phyloP scores from a whole-genome alignment of 2,329 filamentous ascomycete genomes.

The Biscogniauxia sp. region DNA sequence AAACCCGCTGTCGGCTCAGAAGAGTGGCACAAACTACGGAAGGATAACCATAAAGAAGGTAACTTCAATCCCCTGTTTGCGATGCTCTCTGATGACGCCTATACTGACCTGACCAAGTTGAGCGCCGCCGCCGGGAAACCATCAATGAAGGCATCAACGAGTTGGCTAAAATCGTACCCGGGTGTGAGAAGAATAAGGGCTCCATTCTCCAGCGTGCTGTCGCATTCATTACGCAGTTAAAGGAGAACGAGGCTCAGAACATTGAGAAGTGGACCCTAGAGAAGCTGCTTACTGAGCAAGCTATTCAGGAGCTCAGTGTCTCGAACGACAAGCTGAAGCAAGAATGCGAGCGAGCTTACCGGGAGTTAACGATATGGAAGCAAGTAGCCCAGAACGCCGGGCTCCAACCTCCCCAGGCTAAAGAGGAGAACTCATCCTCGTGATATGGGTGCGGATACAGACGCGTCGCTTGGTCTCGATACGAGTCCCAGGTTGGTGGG shows the following conservation, averaged over 20 bases:
- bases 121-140: slow-evolving; percentile 92
- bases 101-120: slow-evolving; percentile 58
- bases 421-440: slow-evolving; percentile 35
- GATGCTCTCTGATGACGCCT: neutral
- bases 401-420: slow-evolving; percentile 43
- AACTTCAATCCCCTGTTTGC: slow-evolving; percentile 29
- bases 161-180: slow-evolving; percentile 93
- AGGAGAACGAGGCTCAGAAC: slow-evolving; percentile 90
- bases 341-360: slow-evolving; percentile 74
- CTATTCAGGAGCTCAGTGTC: slow-evolving; percentile 80
- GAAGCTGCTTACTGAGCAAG: slow-evolving; percentile 86
- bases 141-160: slow-evolving; percentile 99
- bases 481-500: slow-evolving; percentile 10
- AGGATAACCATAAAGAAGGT: slow-evolving; percentile 99
- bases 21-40: slow-evolving; percentile 96
- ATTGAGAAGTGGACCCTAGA: slow-evolving; percentile 92
- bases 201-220: slow-evolving; percentile 92
- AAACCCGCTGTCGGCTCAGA: slow-evolving; percentile 94
- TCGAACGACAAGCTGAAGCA: slow-evolving; percentile 85
- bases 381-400: slow-evolving; percentile 62
- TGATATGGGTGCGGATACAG: slow-evolving; percentile 5
- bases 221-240: slow-evolving; percentile 89
- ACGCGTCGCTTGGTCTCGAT: slow-evolving; percentile 1
- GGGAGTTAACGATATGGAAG: slow-evolving; percentile 78
- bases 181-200: slow-evolving; percentile 98